Percentiles rank a stretch among this genome's conserved stretches.
phyloP scores from a whole-genome alignment of 2,329 filamentous ascomycete genomes.

The Cladophialophora exuberans region DNA sequence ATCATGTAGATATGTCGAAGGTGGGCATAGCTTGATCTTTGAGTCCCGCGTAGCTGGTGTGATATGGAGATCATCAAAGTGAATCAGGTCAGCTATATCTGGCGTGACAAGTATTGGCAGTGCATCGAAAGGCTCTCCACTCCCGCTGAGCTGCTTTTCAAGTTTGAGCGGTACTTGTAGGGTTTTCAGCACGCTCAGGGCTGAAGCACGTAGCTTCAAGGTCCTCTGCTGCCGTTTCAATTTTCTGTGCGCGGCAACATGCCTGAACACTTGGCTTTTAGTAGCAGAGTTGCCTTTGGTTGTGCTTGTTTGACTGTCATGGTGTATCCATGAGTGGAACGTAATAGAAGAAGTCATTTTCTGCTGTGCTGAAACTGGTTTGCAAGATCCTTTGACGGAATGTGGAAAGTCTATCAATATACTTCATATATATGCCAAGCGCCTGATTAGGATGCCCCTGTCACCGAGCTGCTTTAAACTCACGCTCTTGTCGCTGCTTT shows the following conservation, averaged over 20 bases:
- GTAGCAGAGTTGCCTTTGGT: constrained; percentile 3
- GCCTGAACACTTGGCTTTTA: constrained; percentile 18
- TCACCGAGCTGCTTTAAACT: neutral
- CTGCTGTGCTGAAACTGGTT: neutral
- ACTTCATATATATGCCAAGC: neutral
- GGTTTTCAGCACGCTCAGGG: constrained; percentile 2
- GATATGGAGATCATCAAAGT: constrained; percentile 8
- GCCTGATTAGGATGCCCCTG: neutral
- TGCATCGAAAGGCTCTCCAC: constrained; percentile 10
- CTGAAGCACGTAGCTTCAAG: constrained; percentile 11
- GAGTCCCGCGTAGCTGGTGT: neutral
- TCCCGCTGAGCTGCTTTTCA: neutral
- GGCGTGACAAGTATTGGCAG: constrained; percentile 6
- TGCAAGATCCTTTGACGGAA: too few species aligned
- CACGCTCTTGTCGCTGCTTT: neutral
- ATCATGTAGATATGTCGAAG: constrained; percentile 15
- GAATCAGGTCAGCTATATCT: constrained; percentile 9
- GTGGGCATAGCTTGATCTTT: neutral
- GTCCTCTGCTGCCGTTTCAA: constrained; percentile 14
- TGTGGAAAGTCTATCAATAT: too few species aligned
- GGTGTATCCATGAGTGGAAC: constrained; percentile 17
- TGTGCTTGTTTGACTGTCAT: constrained; percentile 6
- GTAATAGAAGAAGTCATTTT: neutral
- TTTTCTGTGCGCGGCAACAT: constrained; percentile 18
- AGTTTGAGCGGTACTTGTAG: constrained; percentile 3